Base-by-base conservation (phyloP, 2,329 filamentous ascomycete genomes). In the Cadophora gregata region DNA sequence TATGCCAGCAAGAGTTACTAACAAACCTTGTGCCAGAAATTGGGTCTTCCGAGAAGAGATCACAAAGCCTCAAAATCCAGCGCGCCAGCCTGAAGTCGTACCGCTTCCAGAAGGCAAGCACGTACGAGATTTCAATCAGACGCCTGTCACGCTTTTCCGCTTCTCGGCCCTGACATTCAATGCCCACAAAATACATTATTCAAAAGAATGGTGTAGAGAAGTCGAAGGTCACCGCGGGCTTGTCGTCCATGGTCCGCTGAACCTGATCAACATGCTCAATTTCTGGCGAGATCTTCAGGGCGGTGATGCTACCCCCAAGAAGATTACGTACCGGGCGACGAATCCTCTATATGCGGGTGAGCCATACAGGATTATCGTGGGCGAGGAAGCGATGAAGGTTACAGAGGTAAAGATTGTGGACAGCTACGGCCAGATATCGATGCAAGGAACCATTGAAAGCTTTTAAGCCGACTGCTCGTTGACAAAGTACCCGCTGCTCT, bases 91-190 rank as follows among this genome's bases (percentile, higher is more conserved):
- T 24, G 31, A 33, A 14, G 33, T 55, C 36, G 69, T 70, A 2
- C 59, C 66, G 14, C 62, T 74, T 5, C 67, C 72, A n/a, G 59
- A 70, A 38, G 72, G 67, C 24, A 66, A 47, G 19, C 48, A 74
- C 48, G 67, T 58, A 0, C 80, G 1, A 83, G 73, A 74, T 42
- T 73, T 74, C 51, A 66, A 72, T 75, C 60, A 78, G 72, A 48
- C 73, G 24, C 70, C 72, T 36, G 67, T 73, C 67, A 31, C 72
- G 45, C 53, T 97, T 0, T 96, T 96, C 79, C 87, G 92, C 21
- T 97, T 93, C 81, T 93, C 90, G 0, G 92, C 92, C 0, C 80
- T 97, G 48, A 96, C 92, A 0, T 93, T 93, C 81, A 97, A 97
- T 75, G 92, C 88, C 0, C 93, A 97, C 78, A 89, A 88, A 71